Evolutionary conservation across 768 basidiomycete species (phyloP).

Genomic region (Hypsizygus marmoreus): DNA sequence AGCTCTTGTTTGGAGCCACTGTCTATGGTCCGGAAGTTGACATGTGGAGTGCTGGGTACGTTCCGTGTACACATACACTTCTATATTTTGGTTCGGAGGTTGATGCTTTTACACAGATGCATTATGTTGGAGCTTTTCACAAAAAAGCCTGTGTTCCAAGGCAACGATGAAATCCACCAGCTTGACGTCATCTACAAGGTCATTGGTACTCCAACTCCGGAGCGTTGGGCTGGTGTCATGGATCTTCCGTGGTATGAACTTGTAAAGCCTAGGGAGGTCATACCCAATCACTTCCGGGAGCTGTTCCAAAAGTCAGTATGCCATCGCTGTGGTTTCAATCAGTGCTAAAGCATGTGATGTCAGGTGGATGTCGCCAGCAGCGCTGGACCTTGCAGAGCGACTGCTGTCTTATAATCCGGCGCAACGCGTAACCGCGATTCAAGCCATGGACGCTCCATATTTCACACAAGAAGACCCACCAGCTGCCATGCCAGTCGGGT

Average conservation of each 20-base stretch:
- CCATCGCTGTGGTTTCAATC: neutral
- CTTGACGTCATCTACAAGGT: slow-evolving; percentile 90
- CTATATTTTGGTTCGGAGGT: neutral
- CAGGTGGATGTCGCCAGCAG: slow-evolving; percentile 87
- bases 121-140: slow-evolving; percentile 98
- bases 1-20: slow-evolving; percentile 92
- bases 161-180: slow-evolving; percentile 96
- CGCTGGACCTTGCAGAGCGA: slow-evolving; percentile 82
- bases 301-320: slow-evolving; percentile 78
- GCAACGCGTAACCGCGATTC: slow-evolving; percentile 71
- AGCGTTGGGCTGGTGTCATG: slow-evolving; percentile 80
- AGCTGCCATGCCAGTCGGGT: slow-evolving; percentile 79
- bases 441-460: slow-evolving; percentile 83
- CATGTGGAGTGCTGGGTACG: slow-evolving; percentile 99
- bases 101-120: slow-evolving; percentile 56
- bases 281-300: slow-evolving; percentile 78
- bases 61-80: slow-evolving; percentile 13
- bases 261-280: slow-evolving; percentile 81
- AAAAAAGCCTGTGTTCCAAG: slow-evolving; percentile 96
- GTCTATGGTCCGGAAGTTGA: slow-evolving; percentile 97
- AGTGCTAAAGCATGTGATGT: slow-evolving; percentile 5
- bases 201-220: slow-evolving; percentile 83
- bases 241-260: slow-evolving; percentile 98
- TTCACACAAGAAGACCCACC: slow-evolving; percentile 80
- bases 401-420: slow-evolving; percentile 82